phyloP scores from a whole-genome alignment of 208 protist genomes.

The Crithidia bombi region DNA sequence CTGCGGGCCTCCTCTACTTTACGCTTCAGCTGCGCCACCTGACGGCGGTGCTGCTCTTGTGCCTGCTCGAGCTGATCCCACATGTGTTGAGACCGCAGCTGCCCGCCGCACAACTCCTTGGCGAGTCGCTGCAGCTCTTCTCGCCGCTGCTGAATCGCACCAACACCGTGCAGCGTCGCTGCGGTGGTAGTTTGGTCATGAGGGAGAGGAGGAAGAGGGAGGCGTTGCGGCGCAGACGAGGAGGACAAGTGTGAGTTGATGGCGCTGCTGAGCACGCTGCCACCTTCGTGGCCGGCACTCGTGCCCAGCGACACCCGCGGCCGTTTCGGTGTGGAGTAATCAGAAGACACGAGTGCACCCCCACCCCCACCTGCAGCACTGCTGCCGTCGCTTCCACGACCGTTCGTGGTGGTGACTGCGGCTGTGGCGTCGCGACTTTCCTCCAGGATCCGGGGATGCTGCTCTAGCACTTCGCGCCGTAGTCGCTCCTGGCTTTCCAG shows the following conservation, averaged over 20 bases:
- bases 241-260: conserved; percentile 23
- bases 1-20: conserved; percentile 8
- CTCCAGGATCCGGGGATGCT: conserved; percentile 2
- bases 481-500: conserved; percentile 72
- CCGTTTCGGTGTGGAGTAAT: conserved; percentile 23
- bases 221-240: neutral
- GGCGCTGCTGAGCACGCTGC: conserved; percentile 19
- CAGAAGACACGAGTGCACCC: neutral
- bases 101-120: conserved; percentile 38
- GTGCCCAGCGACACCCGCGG: conserved; percentile 19
- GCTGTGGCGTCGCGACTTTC: neutral
- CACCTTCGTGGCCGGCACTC: conserved; percentile 2
- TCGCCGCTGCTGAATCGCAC: conserved; percentile 34
- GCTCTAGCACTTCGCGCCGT: conserved; percentile 44
- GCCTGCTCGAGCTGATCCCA: conserved; percentile 31
- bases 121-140: conserved; percentile 31
- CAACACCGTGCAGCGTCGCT: conserved; percentile 1
- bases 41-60: conserved; percentile 17
- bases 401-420: neutral
- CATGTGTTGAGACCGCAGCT: conserved; percentile 19
- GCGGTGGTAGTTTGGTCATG: neutral
- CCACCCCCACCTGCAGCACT: too few species aligned
- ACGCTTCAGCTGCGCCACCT: conserved; percentile 38
- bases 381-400: neutral
- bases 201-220: neutral